Percentiles rank a stretch among this genome's conserved stretches.
Evolutionary conservation across 2,329 filamentous ascomycete species (phyloP).

Genomic region (Sphaerulina musiva): DNA sequence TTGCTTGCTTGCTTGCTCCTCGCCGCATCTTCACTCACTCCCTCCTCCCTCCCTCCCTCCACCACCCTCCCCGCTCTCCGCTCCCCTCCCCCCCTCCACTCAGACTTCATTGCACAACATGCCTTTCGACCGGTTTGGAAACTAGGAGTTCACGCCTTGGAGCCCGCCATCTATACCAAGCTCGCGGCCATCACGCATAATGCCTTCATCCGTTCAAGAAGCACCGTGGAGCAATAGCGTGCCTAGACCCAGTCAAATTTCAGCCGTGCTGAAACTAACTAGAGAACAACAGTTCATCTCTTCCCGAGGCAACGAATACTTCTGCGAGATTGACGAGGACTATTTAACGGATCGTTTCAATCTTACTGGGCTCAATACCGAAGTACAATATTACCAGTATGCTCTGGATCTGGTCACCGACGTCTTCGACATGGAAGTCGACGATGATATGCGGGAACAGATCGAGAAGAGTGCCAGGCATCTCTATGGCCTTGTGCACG

Average conservation of each 20-base stretch:
- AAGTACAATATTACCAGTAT: constrained; percentile 99
- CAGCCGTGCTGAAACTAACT: constrained; percentile 9
- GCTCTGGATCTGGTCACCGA: constrained; percentile 95
- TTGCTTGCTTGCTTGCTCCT: too few species aligned
- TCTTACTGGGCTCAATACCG: constrained; percentile 89
- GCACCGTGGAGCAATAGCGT: neutral
- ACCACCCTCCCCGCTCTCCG: too few species aligned
- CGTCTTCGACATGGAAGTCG: constrained; percentile 96
- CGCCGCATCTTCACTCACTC: too few species aligned
- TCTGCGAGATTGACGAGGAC: constrained; percentile 98
- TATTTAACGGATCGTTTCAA: constrained; percentile 98
- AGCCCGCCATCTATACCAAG: neutral
- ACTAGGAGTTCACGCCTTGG: neutral
- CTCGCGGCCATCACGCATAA: neutral
- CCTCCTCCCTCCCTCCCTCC: too few species aligned
- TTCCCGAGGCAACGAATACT: constrained; percentile 95
- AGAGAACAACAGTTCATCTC: constrained; percentile 75
- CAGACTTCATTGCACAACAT: neutral
- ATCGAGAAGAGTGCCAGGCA: constrained; percentile 97
- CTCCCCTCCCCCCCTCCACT: neutral
- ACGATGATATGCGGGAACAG: constrained; percentile 95
- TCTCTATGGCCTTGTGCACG: constrained; percentile 91
- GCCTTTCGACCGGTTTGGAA: neutral
- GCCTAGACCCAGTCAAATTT: neutral
- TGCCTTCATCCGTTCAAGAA: neutral